Evolutionary conservation across 176 grass and related monocot genomes (phyloP).

Genomic region (Triticum monococcum): DNA sequence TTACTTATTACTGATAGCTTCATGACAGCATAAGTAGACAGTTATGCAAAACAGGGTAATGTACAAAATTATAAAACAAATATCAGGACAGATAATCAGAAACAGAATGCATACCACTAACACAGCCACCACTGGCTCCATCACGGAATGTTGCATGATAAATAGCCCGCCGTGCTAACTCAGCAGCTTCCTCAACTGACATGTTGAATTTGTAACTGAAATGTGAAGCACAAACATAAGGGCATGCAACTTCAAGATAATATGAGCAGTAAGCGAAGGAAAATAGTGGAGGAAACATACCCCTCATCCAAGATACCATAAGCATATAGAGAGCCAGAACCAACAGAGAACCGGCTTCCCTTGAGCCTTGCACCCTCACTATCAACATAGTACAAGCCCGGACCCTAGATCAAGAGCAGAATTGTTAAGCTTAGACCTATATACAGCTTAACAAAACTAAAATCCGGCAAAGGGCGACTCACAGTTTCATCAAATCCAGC

Average conservation of each 20-base stretch:
- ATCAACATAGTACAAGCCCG: constrained; percentile 96
- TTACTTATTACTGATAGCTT: not conserved
- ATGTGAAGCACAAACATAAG: constrained; percentile 16
- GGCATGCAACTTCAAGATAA: not conserved
- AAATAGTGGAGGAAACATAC: constrained; percentile 31
- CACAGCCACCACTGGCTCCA: constrained; percentile 89
- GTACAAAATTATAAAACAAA: not conserved
- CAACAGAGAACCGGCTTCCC: constrained; percentile 88
- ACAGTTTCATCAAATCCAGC: constrained; percentile 98
- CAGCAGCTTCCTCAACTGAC: constrained; percentile 75
- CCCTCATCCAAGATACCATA: constrained; percentile 86
- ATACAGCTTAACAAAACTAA: not conserved
- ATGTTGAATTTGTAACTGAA: constrained; percentile 78
- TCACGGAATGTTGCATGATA: constrained; percentile 92
- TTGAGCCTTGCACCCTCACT: constrained; percentile 90
- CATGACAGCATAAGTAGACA: not conserved
- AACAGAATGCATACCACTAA: constrained; percentile 62
- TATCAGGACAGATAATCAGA: constrained; percentile 1
- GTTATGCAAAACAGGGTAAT: not conserved
- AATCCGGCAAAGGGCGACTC: not conserved
- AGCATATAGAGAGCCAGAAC: constrained; percentile 93
- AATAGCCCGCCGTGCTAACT: constrained; percentile 78
- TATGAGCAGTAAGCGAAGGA: not conserved
- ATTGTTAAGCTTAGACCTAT: not conserved
- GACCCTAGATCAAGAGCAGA: constrained; percentile 53